Evolutionary conservation across 2,329 filamentous ascomycete species (phyloP).

Genomic region (Juglanconis sp.): DNA sequence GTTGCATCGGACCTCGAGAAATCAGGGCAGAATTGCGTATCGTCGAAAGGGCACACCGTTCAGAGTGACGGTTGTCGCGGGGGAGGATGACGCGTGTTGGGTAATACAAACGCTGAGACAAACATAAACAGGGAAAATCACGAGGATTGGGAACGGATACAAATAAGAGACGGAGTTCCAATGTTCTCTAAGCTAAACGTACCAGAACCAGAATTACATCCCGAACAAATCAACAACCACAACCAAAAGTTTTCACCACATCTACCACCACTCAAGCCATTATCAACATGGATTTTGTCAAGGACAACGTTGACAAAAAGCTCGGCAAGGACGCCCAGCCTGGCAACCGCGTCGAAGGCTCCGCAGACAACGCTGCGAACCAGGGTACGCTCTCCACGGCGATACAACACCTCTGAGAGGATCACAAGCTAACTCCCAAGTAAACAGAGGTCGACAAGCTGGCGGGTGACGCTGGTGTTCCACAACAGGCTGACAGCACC

Average conservation of each 20-base stretch:
- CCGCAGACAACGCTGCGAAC: conserved; percentile 19
- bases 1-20: background rate
- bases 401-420: background rate
- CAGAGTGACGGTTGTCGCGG: background rate
- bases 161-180: background rate
- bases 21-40: background rate
- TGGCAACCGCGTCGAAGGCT: conserved; percentile 19
- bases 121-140: background rate
- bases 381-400: conserved; percentile 7
- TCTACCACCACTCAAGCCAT: background rate
- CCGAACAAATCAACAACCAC: background rate
- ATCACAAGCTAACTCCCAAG: background rate
- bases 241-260: background rate
- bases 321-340: conserved; percentile 21
- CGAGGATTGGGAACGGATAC: background rate
- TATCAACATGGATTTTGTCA: conserved; percentile 11
- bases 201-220: background rate
- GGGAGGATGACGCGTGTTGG: background rate
- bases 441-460: conserved; percentile 18
- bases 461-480: conserved; percentile 17
- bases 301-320: conserved; percentile 14
- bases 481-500: conserved; percentile 10
- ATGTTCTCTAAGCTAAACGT: background rate
- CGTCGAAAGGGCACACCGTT: background rate
- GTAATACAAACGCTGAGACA: background rate